phyloP scores from a whole-genome alignment of 2,329 filamentous ascomycete species.

The Xylaria sp. region DNA sequence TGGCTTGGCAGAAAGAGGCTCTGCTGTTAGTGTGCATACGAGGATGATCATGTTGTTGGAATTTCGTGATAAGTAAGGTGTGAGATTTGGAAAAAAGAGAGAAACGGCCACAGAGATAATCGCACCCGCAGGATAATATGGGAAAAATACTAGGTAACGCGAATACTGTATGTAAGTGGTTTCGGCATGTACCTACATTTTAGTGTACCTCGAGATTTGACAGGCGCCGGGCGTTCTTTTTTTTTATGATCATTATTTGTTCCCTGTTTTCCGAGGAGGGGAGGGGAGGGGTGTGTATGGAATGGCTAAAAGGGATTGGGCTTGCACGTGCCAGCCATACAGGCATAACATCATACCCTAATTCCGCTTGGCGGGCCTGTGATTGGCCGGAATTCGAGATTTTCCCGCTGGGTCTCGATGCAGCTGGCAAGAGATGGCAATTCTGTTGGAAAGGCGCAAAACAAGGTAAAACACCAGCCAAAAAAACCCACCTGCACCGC shows the following conservation, averaged over 20 bases:
- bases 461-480: background rate
- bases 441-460: background rate
- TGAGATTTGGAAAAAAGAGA: background rate
- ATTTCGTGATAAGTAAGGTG: background rate
- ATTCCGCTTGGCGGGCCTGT: background rate
- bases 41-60: background rate
- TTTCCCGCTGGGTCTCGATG: background rate
- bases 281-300: background rate
- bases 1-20: conserved; percentile 20
- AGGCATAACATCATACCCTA: background rate
- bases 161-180: too few relatives aligned
- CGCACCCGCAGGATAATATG: too few relatives aligned
- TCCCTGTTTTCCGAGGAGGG: too few relatives aligned
- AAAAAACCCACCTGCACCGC: too few relatives aligned
- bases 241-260: background rate
- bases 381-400: background rate
- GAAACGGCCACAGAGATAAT: too few relatives aligned
- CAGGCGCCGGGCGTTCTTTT: background rate
- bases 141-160: background rate
- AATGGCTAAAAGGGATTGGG: background rate
- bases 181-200: background rate
- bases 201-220: background rate
- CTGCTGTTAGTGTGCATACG: conserved; percentile 18
- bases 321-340: conserved; percentile 2
- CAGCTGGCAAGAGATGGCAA: background rate